A percentile compares a stretch with the other conserved stretches of the same genome.
Conservation (phyloP, 192 early-diverging fungal species). For the Spizellomyces sp. region DNA sequence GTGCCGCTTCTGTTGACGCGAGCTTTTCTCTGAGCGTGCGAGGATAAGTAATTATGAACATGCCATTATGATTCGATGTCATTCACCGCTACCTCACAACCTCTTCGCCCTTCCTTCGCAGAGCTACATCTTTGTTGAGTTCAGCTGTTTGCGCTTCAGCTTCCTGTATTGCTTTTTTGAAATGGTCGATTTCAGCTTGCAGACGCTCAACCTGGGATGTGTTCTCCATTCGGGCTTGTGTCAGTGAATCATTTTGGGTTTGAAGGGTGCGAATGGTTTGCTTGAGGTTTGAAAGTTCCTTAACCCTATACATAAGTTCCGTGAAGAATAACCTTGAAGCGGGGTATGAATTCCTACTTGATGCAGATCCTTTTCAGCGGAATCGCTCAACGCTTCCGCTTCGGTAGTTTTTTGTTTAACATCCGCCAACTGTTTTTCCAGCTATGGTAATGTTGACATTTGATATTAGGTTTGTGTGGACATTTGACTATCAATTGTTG, state of each 20-base stretch:
- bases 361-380: slow-evolving; percentile 10
- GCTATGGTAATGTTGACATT: slow-evolving; percentile 8
- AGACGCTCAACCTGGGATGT: slow-evolving; percentile 4
- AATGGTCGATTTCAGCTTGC: not conserved
- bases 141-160: not conserved
- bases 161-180: not conserved
- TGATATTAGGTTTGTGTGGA: not conserved
- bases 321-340: not conserved
- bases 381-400: slow-evolving; percentile 8
- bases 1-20: not conserved
- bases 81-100: not conserved
- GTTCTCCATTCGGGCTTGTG: not conserved
- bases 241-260: slow-evolving; percentile 4
- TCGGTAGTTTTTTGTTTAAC: slow-evolving; percentile 26
- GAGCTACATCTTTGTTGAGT: slow-evolving; percentile 12
- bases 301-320: not conserved
- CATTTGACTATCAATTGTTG: not conserved
- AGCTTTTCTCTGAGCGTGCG: slow-evolving; percentile 20
- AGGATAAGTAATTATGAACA: not conserved
- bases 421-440: slow-evolving; percentile 31
- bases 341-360: not conserved
- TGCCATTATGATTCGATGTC: not conserved
- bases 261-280: slow-evolving; percentile 1
- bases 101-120: not conserved
- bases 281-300: slow-evolving; percentile 9